Evolutionary conservation across 2,329 filamentous ascomycete species (phyloP).

Genomic region (Colletotrichum sp.): DNA sequence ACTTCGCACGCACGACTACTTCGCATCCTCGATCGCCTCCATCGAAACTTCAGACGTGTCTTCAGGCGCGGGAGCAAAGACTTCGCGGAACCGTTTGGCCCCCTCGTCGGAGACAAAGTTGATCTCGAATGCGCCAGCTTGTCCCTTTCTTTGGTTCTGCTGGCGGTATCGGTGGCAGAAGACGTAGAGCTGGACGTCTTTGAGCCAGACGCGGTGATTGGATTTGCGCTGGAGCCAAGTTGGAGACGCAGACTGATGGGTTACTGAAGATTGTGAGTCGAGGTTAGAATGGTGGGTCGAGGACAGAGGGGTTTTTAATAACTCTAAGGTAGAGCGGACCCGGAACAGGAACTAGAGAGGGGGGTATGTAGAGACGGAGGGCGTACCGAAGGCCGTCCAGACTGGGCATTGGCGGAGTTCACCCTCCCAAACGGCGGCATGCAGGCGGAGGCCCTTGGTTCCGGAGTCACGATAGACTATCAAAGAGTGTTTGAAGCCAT

Average conservation of each 20-base stretch:
- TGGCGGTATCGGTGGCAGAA: conserved; percentile 63
- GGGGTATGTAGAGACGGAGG: background rate
- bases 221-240: conserved; percentile 58
- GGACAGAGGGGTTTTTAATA: background rate
- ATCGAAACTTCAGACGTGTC: background rate
- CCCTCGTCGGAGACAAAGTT: conserved; percentile 50
- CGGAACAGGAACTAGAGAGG: background rate
- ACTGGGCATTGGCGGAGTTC: conserved; percentile 60
- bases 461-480: conserved; percentile 57
- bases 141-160: conserved; percentile 54
- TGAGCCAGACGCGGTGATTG: conserved; percentile 53
- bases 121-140: conserved; percentile 55
- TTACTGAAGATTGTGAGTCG: conserved; percentile 44
- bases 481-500: conserved; percentile 57
- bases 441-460: conserved; percentile 56
- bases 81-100: conserved; percentile 43
- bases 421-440: conserved; percentile 61
- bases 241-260: conserved; percentile 51
- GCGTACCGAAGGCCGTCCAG: conserved; percentile 68
- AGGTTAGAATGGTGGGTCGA: background rate
- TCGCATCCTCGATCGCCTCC: background rate
- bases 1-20: background rate
- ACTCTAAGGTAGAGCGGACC: background rate
- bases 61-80: conserved; percentile 34
- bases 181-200: conserved; percentile 62